These are phyloP conservation scores for Plasmodium malariae DNA, from an alignment of 169 alveolate species.

Conservation along the genomic window DNA sequence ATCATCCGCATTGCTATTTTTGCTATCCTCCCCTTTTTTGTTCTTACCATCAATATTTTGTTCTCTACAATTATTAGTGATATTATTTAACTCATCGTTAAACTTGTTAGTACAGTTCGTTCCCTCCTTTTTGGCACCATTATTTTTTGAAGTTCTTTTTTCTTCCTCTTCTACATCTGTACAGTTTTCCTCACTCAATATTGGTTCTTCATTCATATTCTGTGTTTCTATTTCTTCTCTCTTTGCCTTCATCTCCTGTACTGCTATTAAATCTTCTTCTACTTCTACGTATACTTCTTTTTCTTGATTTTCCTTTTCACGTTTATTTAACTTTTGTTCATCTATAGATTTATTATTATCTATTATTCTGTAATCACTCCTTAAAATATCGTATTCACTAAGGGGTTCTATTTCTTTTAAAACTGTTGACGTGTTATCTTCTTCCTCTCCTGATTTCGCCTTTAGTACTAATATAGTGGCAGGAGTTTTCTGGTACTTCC, in stretches of 20 bases:
- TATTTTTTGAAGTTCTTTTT: too few species aligned
- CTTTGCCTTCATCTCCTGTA: not conserved
- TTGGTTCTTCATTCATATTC: too few species aligned
- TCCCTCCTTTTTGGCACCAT: too few species aligned
- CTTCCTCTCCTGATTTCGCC: conserved; percentile 40
- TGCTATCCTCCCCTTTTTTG: not conserved
- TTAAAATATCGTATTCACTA: conserved; percentile 71
- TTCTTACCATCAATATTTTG: not conserved
- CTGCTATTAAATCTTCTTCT: not conserved
- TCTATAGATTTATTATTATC: not conserved
- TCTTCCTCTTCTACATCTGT: too few species aligned
- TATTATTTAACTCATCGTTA: too few species aligned
- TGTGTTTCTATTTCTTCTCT: not conserved
- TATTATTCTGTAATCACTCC: conserved; percentile 41
- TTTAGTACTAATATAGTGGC: conserved; percentile 82
- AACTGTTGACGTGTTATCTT: conserved; percentile 55
- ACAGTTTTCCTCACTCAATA: too few species aligned
- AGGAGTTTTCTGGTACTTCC: conserved; percentile 81
- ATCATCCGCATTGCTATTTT: too few species aligned
- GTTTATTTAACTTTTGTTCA: not conserved
- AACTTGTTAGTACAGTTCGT: too few species aligned
- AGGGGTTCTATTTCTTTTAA: conserved; percentile 58
- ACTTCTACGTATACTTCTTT: not conserved
- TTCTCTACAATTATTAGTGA: too few species aligned
- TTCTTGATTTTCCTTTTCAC: not conserved